Evolutionary conservation across 257 asterid species (phyloP).

Genomic region (Fraxinus excelsior): DNA sequence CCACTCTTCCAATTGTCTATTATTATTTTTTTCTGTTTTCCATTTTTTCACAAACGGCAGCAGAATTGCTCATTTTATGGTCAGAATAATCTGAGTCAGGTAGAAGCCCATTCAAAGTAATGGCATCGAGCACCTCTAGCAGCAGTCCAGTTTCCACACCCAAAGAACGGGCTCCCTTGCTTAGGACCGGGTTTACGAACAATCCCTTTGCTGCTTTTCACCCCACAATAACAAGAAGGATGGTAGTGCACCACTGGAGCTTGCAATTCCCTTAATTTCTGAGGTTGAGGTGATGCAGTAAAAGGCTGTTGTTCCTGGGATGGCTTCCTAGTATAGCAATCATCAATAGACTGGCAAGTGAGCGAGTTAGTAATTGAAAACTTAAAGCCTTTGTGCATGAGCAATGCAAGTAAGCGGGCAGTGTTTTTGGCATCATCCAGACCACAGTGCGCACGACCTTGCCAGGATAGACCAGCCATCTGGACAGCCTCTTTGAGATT

Average conservation of each 20-base stretch:
- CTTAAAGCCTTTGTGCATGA: slow-evolving; percentile 69
- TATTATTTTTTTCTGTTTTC: neutral
- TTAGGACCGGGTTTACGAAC: slow-evolving; percentile 78
- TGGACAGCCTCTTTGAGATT: slow-evolving; percentile 86
- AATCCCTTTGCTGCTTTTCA: slow-evolving; percentile 65
- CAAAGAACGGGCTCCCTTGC: slow-evolving; percentile 76
- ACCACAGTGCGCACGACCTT: slow-evolving; percentile 94
- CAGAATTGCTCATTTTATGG: slow-evolving; percentile 4
- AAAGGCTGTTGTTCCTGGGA: slow-evolving; percentile 41
- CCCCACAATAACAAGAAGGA: slow-evolving; percentile 75
- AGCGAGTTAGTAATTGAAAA: slow-evolving; percentile 77
- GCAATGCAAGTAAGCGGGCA: slow-evolving; percentile 66
- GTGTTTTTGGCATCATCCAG: slow-evolving; percentile 92
- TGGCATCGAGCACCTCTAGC: slow-evolving; percentile 84
- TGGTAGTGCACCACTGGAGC: slow-evolving; percentile 42
- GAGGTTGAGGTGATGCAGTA: slow-evolving; percentile 44
- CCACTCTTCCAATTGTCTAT: slow-evolving; percentile 13
- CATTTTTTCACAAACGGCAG: slow-evolving; percentile 25
- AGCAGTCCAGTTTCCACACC: slow-evolving; percentile 87
- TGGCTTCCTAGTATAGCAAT: slow-evolving; percentile 53
- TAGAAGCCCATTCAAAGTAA: slow-evolving; percentile 71
- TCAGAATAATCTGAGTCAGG: slow-evolving; percentile 30
- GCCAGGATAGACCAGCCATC: slow-evolving; percentile 83
- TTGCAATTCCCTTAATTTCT: slow-evolving; percentile 42
- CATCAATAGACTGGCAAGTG: slow-evolving; percentile 39